phyloP scores from a whole-genome alignment of 2,329 filamentous ascomycete species.

The Sporothrix protearum region DNA sequence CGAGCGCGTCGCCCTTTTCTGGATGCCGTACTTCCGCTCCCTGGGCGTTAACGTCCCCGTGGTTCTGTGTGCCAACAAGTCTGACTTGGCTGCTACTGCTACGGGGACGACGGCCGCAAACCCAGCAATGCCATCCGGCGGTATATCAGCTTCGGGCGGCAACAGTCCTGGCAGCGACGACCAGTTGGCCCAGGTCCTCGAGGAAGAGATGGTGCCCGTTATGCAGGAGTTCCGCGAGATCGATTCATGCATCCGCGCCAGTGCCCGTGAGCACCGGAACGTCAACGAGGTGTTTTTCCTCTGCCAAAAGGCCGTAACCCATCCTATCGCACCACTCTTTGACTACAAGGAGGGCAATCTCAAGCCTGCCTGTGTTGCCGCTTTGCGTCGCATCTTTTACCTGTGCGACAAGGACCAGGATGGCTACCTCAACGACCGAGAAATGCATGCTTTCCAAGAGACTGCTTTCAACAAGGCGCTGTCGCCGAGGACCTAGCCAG shows the following conservation, averaged over 20 bases:
- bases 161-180: slow-evolving; percentile 45
- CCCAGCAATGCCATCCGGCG: background rate
- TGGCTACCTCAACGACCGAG: slow-evolving; percentile 79
- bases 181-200: slow-evolving; percentile 77
- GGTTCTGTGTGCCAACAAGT: slow-evolving; percentile 94
- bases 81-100: slow-evolving; percentile 61
- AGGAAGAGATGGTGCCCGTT: slow-evolving; percentile 96
- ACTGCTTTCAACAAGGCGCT: slow-evolving; percentile 90
- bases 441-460: slow-evolving; percentile 85
- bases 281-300: slow-evolving; percentile 97
- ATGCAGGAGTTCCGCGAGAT: slow-evolving; percentile 99
- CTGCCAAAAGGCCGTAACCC: slow-evolving; percentile 95
- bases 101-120: background rate
- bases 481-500: slow-evolving; percentile 76
- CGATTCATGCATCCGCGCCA: slow-evolving; percentile 93
- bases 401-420: slow-evolving; percentile 96
- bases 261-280: slow-evolving; percentile 85
- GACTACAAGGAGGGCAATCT: slow-evolving; percentile 88
- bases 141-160: slow-evolving; percentile 4
- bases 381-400: slow-evolving; percentile 87
- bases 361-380: slow-evolving; percentile 84
- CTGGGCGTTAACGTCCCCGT: slow-evolving; percentile 98
- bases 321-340: slow-evolving; percentile 93
- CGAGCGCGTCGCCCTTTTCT: slow-evolving; percentile 92
- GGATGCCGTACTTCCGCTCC: slow-evolving; percentile 97